Percentiles rank a stretch among this genome's conserved stretches.
Evolutionary conservation across 345 rosid species (phyloP).

Genomic region (Geranium rotundifolium): DNA sequence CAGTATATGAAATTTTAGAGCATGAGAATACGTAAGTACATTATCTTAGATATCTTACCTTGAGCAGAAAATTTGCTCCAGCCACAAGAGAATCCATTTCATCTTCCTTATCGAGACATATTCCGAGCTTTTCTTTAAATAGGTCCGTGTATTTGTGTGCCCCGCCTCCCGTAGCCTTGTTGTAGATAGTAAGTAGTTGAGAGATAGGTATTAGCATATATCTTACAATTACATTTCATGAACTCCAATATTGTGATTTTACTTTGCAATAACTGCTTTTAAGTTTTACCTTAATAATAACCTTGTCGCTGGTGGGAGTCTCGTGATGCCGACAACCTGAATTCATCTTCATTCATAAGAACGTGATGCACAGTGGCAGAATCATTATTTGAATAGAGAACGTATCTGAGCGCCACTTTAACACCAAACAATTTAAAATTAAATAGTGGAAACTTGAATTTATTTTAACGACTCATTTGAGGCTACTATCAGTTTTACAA

Average conservation of each 20-base stretch:
- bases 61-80: slow-evolving; percentile 89
- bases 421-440: no score
- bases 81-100: slow-evolving; percentile 94
- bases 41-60: slow-evolving; percentile 31
- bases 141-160: slow-evolving; percentile 87
- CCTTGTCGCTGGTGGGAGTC: slow-evolving; percentile 20
- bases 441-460: no score
- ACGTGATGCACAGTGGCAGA: not conserved
- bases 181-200: slow-evolving; percentile 5
- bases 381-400: not conserved
- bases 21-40: not conserved
- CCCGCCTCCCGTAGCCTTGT: slow-evolving; percentile 98
- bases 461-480: no score
- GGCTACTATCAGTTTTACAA: no score
- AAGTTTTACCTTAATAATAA: slow-evolving; percentile 59
- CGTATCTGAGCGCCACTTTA: not conserved
- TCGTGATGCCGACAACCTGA: slow-evolving; percentile 50
- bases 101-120: slow-evolving; percentile 76
- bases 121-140: slow-evolving; percentile 75
- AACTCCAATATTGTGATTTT: slow-evolving; percentile 7
- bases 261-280: not conserved
- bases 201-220: not conserved
- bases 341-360: slow-evolving; percentile 20
- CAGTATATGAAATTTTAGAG: not conserved
- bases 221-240: not conserved